A percentile compares a stretch with the other conserved stretches of the same genome.
Conservation (phyloP, 106 monocot species). For the Hemerocallis citrina region DNA sequence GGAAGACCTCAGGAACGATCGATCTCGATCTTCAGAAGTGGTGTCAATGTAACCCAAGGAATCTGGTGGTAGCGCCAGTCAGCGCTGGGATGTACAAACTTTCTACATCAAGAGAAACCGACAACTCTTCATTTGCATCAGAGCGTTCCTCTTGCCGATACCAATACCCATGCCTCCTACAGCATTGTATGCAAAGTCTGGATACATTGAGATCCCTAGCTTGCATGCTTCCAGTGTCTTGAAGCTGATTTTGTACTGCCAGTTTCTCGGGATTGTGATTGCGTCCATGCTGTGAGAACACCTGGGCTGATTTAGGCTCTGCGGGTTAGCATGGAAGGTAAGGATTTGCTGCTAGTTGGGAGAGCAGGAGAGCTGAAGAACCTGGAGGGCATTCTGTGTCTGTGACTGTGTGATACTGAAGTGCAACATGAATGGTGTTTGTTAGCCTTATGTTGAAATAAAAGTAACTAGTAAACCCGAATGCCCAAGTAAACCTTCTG, state of each 20-base stretch:
- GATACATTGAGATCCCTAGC: conserved; percentile 20
- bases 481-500: too few species aligned
- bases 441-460: too few species aligned
- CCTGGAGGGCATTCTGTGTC: too few species aligned
- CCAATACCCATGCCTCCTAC: conserved; percentile 5
- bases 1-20: conserved; percentile 53
- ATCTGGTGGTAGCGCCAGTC: conserved; percentile 60
- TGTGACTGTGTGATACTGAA: too few species aligned
- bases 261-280: too few species aligned
- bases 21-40: conserved; percentile 82
- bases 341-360: background rate
- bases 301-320: conserved; percentile 5
- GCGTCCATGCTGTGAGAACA: background rate
- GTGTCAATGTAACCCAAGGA: conserved; percentile 82
- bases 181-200: conserved; percentile 19
- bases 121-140: conserved; percentile 2
- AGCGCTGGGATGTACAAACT: conserved; percentile 64
- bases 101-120: conserved; percentile 38
- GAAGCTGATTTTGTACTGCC: conserved; percentile 1
- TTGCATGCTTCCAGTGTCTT: conserved; percentile 16
- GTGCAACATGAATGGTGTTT: too few species aligned
- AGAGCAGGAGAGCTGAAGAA: background rate
- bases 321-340: background rate
- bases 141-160: conserved; percentile 10
- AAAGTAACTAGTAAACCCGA: too few species aligned